Conservation (phyloP, 495 filamentous ascomycete genomes). For the Xylaria venustula region DNA sequence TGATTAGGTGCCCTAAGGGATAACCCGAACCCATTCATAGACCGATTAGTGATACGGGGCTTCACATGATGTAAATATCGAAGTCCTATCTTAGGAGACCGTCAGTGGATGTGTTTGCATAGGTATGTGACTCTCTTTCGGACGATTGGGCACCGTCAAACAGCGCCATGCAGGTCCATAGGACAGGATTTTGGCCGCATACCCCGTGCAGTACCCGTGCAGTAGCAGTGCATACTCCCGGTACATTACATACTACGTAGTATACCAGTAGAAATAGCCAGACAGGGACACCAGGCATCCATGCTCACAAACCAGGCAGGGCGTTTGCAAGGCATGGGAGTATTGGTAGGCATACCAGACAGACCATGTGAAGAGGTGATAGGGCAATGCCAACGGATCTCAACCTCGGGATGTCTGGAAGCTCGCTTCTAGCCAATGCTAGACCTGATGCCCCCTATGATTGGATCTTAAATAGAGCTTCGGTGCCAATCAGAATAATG, state of each 20-base stretch:
- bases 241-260: no score
- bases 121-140: constrained; percentile 15
- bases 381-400: neutral
- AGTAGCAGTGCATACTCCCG: neutral
- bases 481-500: constrained; percentile 26
- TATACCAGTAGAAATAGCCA: neutral
- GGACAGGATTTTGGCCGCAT: constrained; percentile 32
- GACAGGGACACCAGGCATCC: neutral
- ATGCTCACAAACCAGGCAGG: neutral
- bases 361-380: neutral
- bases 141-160: constrained; percentile 33
- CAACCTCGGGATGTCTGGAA: neutral
- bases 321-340: constrained; percentile 12
- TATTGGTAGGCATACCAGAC: neutral
- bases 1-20: neutral
- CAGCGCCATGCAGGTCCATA: constrained; percentile 21
- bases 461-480: constrained; percentile 17
- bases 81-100: neutral
- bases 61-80: neutral
- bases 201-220: constrained; percentile 24
- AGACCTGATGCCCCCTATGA: neutral
- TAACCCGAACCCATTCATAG: neutral
- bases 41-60: neutral
- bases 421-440: no score
- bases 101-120: neutral